Percentiles rank a stretch among this genome's conserved stretches.
Conservation (phyloP, 2,329 filamentous ascomycete genomes). For the Calycina herbarum region DNA sequence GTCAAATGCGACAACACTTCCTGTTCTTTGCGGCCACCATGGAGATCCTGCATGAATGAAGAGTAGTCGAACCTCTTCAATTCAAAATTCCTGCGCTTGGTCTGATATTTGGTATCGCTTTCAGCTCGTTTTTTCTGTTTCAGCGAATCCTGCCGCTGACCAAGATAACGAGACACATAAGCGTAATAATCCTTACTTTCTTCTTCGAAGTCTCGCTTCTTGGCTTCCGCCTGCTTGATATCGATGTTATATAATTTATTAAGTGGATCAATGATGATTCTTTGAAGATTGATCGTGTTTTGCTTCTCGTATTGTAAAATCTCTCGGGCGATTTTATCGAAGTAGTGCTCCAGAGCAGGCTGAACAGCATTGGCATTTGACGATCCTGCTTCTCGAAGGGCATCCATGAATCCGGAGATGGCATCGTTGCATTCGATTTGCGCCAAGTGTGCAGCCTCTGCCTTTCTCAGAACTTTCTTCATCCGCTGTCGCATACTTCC, state of each 20-base stretch:
- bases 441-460: conserved; percentile 81
- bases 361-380: conserved; percentile 97
- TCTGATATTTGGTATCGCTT: conserved; percentile 94
- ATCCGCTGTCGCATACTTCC: conserved; percentile 90
- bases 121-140: conserved; percentile 97
- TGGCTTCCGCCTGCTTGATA: conserved; percentile 95
- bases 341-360: conserved; percentile 95
- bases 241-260: conserved; percentile 89
- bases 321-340: conserved; percentile 92
- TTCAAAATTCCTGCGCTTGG: conserved; percentile 91
- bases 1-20: conserved; percentile 94
- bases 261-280: conserved; percentile 91
- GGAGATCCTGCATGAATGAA: conserved; percentile 98
- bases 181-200: conserved; percentile 98
- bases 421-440: conserved; percentile 86
- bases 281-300: conserved; percentile 82
- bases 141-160: conserved; percentile 89
- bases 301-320: conserved; percentile 84
- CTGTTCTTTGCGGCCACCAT: conserved; percentile 97
- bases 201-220: conserved; percentile 97
- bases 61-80: conserved; percentile 98
- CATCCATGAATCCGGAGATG: conserved; percentile 77
- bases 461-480: conserved; percentile 93
- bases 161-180: conserved; percentile 93
- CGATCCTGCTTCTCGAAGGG: conserved; percentile 80